Conservation (phyloP, 306 rosid genomes). For the Boehmeria nivea region DNA sequence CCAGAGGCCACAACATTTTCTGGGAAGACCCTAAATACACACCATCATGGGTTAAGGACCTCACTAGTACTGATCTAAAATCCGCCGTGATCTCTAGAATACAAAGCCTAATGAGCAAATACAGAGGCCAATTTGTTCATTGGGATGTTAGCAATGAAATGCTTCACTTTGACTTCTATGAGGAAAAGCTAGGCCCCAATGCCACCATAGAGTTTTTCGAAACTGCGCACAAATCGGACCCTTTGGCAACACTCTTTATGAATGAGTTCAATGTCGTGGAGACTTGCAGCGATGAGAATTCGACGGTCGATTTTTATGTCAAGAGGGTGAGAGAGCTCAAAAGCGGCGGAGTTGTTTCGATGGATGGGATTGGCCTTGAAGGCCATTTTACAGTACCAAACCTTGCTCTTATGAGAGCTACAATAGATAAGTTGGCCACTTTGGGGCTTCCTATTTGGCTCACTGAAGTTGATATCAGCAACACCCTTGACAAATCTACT, state of each 20-base stretch:
- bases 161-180: slow-evolving; percentile 96
- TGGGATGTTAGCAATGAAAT: slow-evolving; percentile 97
- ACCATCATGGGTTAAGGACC: slow-evolving; percentile 71
- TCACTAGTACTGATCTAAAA: slow-evolving; percentile 34
- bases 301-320: slow-evolving; percentile 66
- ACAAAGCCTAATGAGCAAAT: slow-evolving; percentile 57
- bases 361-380: slow-evolving; percentile 93
- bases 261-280: slow-evolving; percentile 92
- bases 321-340: slow-evolving; percentile 44
- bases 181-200: slow-evolving; percentile 56
- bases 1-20: slow-evolving; percentile 88
- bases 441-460: slow-evolving; percentile 81
- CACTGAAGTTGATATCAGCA: slow-evolving; percentile 87
- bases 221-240: slow-evolving; percentile 67
- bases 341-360: slow-evolving; percentile 44
- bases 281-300: slow-evolving; percentile 68
- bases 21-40: slow-evolving; percentile 90
- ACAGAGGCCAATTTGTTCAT: slow-evolving; percentile 72
- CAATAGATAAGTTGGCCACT: slow-evolving; percentile 78
- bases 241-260: slow-evolving; percentile 73
- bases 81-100: slow-evolving; percentile 60
- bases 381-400: slow-evolving; percentile 73
- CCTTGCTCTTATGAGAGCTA: slow-evolving; percentile 72
- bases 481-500: slow-evolving; percentile 35
- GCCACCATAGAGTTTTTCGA: slow-evolving; percentile 62